Evolutionary conservation across 371 early-diverging fungal species (phyloP).

Genomic region (Sporodiniella umbellata): DNA sequence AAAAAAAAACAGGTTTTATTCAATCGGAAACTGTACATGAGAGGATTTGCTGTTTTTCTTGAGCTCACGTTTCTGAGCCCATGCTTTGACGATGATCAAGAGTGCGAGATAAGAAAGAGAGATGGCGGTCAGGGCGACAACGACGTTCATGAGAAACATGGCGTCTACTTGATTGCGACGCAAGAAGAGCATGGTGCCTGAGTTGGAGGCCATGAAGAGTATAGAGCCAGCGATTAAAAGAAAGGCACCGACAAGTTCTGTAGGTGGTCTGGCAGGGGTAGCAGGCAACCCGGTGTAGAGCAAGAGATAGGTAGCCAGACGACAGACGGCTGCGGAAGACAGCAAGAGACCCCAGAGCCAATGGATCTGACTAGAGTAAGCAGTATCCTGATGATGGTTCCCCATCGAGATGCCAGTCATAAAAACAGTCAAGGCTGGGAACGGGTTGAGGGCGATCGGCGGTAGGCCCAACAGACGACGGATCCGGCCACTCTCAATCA

Average conservation of each 20-base stretch:
- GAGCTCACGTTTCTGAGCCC: constrained; percentile 42
- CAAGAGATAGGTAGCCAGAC: constrained; percentile 44
- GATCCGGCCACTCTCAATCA: constrained; percentile 51
- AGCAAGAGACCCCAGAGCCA: constrained; percentile 59
- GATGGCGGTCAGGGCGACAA: constrained; percentile 40
- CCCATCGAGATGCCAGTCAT: constrained; percentile 66
- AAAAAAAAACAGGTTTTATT: too few species aligned
- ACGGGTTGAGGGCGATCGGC: constrained; percentile 37
- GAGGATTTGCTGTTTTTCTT: too few species aligned
- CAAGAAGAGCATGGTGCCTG: constrained; percentile 43
- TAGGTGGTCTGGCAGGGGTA: constrained; percentile 39
- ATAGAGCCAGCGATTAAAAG: constrained; percentile 43
- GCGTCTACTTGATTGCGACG: constrained; percentile 40
- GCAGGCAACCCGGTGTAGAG: constrained; percentile 31
- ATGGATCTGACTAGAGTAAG: constrained; percentile 55
- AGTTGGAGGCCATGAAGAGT: constrained; percentile 51
- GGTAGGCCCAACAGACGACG: constrained; percentile 27
- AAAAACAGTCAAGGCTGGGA: constrained; percentile 58
- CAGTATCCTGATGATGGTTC: constrained; percentile 57
- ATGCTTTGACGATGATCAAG: constrained; percentile 41
- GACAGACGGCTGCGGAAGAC: constrained; percentile 50
- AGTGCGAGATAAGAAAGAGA: constrained; percentile 35
- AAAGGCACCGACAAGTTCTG: constrained; percentile 42
- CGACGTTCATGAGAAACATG: constrained; percentile 51
- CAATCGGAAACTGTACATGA: too few species aligned